A percentile compares a stretch with the other conserved stretches of the same genome.
These are phyloP conservation scores for Talaromyces sp. DNA, from an alignment of 2,329 filamentous ascomycete genomes.

Conservation along the genomic window DNA sequence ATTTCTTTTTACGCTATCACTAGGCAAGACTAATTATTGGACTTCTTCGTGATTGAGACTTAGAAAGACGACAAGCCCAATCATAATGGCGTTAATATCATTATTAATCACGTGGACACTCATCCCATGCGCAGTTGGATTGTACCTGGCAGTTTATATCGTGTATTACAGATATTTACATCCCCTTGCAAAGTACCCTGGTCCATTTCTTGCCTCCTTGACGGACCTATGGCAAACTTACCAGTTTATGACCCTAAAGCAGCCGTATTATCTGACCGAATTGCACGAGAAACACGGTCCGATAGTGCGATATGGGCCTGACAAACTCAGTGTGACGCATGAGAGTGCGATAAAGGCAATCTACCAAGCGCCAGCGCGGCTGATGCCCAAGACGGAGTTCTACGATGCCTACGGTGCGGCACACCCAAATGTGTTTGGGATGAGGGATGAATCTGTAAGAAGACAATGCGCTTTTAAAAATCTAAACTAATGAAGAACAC, in stretches of 20 bases:
- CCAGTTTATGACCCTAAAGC: conserved; percentile 20
- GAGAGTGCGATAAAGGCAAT: conserved; percentile 23
- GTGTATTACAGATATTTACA: conserved; percentile 16
- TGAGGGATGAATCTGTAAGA: conserved; percentile 21
- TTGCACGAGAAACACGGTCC: conserved; percentile 21
- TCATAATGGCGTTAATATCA: background rate
- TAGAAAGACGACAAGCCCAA: background rate
- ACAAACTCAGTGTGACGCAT: conserved; percentile 25
- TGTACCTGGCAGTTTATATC: background rate
- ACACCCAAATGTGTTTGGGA: conserved; percentile 30
- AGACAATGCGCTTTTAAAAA: background rate
- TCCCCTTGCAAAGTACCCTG: conserved; percentile 24
- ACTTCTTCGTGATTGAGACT: background rate
- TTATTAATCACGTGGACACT: background rate
- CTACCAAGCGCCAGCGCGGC: conserved; percentile 21
- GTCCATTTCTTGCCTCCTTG: conserved; percentile 25
- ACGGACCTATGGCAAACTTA: conserved; percentile 27
- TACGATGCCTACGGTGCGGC: conserved; percentile 28
- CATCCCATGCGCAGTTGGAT: background rate
- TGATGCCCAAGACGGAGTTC: conserved; percentile 30
- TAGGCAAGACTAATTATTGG: too few relatives aligned
- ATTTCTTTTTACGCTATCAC: background rate
- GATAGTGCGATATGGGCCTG: conserved; percentile 25
- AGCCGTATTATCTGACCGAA: conserved; percentile 17
- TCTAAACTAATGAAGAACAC: background rate